A percentile compares a stretch with the other conserved stretches of the same genome.
Evolutionary conservation across 75 land plant genomes (phyloP).

Genomic region (Gnetum montanum): DNA sequence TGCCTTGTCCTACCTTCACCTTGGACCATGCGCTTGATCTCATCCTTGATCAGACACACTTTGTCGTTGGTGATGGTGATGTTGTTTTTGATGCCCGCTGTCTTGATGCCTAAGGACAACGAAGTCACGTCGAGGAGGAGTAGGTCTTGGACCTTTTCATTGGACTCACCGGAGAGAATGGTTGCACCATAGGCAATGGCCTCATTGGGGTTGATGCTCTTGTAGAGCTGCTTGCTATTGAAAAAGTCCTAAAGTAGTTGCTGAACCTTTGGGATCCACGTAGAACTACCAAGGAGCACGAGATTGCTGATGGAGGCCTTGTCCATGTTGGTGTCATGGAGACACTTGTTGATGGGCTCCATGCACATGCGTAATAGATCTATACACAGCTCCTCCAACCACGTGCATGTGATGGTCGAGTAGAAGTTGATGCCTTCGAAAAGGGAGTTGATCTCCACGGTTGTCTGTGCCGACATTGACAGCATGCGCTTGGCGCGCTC

Average conservation of each 20-base stretch:
- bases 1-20: no score
- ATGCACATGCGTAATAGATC: conserved; percentile 68
- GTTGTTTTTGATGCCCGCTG: no score
- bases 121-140: conserved; percentile 16
- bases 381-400: conserved; percentile 68
- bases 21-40: no score
- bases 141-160: conserved; percentile 18
- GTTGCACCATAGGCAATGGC: conserved; percentile 23
- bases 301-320: conserved; percentile 53
- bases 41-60: no score
- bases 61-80: no score
- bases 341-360: conserved; percentile 69
- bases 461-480: conserved; percentile 59
- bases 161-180: conserved; percentile 11
- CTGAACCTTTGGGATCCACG: conserved; percentile 30
- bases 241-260: conserved; percentile 14
- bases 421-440: conserved; percentile 66
- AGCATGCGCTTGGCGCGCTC: conserved; percentile 66
- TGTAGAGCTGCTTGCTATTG: conserved; percentile 37
- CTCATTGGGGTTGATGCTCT: conserved; percentile 27
- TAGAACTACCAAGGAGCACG: conserved; percentile 46
- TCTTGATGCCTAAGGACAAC: conserved; percentile 16
- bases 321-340: conserved; percentile 72
- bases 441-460: conserved; percentile 63
- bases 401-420: conserved; percentile 53